These are phyloP conservation scores for Gossypium davidsonii DNA, from an alignment of 441 rosid species.

Conservation along the genomic window DNA sequence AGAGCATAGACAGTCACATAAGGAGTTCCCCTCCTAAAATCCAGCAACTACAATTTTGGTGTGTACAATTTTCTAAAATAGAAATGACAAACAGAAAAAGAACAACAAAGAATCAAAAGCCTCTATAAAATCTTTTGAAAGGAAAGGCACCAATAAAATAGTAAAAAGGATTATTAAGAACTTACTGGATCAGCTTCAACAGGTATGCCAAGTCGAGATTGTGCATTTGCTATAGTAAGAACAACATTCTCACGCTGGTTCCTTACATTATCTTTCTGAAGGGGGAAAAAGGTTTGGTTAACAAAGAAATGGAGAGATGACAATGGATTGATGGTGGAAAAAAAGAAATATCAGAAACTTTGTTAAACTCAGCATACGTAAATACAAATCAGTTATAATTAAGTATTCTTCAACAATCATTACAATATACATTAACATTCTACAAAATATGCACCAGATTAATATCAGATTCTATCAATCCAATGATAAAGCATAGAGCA, in stretches of 20 bases:
- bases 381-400: neutral
- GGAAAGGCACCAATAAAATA: neutral
- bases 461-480: neutral
- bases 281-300: slow-evolving; percentile 11
- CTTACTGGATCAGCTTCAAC: slow-evolving; percentile 75
- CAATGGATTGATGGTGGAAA: neutral
- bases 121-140: neutral
- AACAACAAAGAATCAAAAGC: neutral
- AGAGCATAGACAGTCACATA: neutral
- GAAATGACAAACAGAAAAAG: neutral
- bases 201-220: slow-evolving; percentile 67
- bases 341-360: slow-evolving; percentile 1
- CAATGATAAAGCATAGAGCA: neutral
- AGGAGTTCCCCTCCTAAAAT: neutral
- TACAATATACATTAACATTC: neutral
- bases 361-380: neutral
- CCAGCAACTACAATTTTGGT: neutral
- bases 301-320: slow-evolving; percentile 1
- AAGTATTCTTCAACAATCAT: neutral
- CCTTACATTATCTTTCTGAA: slow-evolving; percentile 85
- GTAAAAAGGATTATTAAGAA: slow-evolving; percentile 22
- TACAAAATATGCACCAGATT: neutral
- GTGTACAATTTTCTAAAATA: neutral
- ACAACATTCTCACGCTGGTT: slow-evolving; percentile 95
- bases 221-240: slow-evolving; percentile 86